Conservation (phyloP, 345 rosid species). For the Psidium guajava region DNA sequence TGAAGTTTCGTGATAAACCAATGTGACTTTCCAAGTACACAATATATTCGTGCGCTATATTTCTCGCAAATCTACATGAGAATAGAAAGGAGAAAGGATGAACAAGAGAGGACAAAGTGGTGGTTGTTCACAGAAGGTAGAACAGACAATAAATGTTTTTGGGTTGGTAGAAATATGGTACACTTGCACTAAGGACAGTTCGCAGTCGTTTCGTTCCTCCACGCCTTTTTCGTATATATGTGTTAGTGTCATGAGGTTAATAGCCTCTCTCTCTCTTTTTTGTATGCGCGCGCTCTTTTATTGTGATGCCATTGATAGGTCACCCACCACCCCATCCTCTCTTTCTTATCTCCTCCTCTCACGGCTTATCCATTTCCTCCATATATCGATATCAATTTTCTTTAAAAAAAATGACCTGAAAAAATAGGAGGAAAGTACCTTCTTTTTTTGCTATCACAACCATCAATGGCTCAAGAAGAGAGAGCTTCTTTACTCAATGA, state of each 20-base stretch:
- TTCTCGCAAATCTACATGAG: not conserved
- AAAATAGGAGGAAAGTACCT: not conserved
- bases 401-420: not conserved
- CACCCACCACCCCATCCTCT: slow-evolving; percentile 12
- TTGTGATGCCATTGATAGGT: not conserved
- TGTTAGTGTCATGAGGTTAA: not conserved
- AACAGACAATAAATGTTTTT: slow-evolving; percentile 1
- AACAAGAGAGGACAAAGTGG: not conserved
- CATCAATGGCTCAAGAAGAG: not conserved
- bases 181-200: slow-evolving; percentile 2
- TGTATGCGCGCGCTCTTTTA: not conserved
- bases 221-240: not conserved
- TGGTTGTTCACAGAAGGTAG: not conserved
- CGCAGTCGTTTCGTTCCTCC: slow-evolving; percentile 7
- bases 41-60: not conserved
- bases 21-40: not conserved
- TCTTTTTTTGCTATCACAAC: no score
- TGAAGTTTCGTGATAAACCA: not conserved
- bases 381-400: not conserved
- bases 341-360: slow-evolving; percentile 25
- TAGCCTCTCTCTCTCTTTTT: not conserved
- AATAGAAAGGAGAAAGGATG: not conserved
- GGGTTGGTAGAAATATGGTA: slow-evolving; percentile 18
- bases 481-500: not conserved
- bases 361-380: slow-evolving; percentile 12